phyloP scores from a whole-genome alignment of 495 filamentous ascomycete species.

The Neurospora tetraspora region DNA sequence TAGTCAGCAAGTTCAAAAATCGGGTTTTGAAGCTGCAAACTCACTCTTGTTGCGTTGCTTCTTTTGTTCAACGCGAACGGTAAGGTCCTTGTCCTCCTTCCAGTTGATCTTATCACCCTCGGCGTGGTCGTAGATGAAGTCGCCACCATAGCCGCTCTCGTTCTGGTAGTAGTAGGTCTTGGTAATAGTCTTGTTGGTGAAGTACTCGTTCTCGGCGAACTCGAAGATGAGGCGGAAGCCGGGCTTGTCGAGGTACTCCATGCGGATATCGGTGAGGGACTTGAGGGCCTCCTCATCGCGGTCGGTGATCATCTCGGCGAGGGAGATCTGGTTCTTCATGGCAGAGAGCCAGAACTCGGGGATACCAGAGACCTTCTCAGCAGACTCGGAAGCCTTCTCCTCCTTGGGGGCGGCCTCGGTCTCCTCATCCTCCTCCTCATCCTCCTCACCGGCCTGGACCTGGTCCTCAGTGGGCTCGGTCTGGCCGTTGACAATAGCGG shows the following conservation, averaged over 20 bases:
- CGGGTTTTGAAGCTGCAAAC: conserved; percentile 16
- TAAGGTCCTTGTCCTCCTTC: conserved; percentile 88
- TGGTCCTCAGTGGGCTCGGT: conserved; percentile 79
- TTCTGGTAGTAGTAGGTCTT: conserved; percentile 99
- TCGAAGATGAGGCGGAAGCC: conserved; percentile 98
- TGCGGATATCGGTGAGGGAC: conserved; percentile 85
- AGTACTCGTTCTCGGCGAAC: conserved; percentile 89
- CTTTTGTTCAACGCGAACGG: conserved; percentile 91
- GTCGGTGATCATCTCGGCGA: conserved; percentile 97
- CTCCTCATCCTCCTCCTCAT: conserved; percentile 57
- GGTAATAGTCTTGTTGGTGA: conserved; percentile 91
- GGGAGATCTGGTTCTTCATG: conserved; percentile 97
- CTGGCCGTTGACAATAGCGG: conserved; percentile 83
- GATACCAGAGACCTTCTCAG: conserved; percentile 55
- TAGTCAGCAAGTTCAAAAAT: conserved; percentile 10
- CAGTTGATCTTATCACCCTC: conserved; percentile 97
- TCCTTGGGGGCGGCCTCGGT: conserved; percentile 44
- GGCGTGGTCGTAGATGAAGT: conserved; percentile 99
- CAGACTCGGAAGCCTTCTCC: conserved; percentile 31
- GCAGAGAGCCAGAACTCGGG: conserved; percentile 99
- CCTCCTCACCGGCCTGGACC: conserved; percentile 74
- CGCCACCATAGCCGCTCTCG: conserved; percentile 94
- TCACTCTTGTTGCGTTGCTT: conserved; percentile 99
- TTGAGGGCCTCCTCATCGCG: conserved; percentile 90
- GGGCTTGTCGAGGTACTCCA: conserved; percentile 97